Percentiles rank a stretch among this genome's conserved stretches.
These are phyloP conservation scores for Aspergillus asperescens DNA, from an alignment of 495 filamentous ascomycete genomes.

Conservation along the genomic window DNA sequence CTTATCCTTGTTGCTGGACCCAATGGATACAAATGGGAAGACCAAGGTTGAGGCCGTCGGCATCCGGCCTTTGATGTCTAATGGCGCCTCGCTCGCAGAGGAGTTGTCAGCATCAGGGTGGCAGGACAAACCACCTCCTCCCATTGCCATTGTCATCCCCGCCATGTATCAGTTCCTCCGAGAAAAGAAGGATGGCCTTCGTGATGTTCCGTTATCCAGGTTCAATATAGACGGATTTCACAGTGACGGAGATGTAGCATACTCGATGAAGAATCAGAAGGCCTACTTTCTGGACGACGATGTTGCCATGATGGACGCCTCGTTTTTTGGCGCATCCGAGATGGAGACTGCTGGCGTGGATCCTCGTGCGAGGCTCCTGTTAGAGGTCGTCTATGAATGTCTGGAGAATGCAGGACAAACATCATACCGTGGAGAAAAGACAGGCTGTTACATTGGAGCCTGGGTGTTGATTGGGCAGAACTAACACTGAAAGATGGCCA, in stretches of 20 bases:
- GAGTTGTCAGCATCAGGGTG: no score
- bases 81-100: no score
- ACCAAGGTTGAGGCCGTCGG: background rate
- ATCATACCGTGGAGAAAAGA: background rate
- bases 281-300: background rate
- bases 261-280: background rate
- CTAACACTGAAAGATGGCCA: background rate
- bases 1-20: background rate
- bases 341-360: background rate
- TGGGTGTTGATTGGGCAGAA: background rate
- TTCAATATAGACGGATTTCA: background rate
- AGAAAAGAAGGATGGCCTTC: background rate
- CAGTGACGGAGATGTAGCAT: background rate
- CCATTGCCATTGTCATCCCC: background rate
- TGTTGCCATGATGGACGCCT: background rate
- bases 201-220: background rate
- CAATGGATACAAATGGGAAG: background rate
- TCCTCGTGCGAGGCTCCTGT: background rate
- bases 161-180: background rate
- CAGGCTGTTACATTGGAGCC: background rate
- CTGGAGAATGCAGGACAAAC: background rate
- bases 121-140: background rate
- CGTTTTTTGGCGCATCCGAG: background rate
- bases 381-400: conserved; percentile 2
- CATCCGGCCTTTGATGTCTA: no score